Evolutionary conservation across 2,329 filamentous ascomycete species (phyloP), one percentile per base, ranked within the genome.

Genomic region (Ophiocordyceps australis): DNA sequence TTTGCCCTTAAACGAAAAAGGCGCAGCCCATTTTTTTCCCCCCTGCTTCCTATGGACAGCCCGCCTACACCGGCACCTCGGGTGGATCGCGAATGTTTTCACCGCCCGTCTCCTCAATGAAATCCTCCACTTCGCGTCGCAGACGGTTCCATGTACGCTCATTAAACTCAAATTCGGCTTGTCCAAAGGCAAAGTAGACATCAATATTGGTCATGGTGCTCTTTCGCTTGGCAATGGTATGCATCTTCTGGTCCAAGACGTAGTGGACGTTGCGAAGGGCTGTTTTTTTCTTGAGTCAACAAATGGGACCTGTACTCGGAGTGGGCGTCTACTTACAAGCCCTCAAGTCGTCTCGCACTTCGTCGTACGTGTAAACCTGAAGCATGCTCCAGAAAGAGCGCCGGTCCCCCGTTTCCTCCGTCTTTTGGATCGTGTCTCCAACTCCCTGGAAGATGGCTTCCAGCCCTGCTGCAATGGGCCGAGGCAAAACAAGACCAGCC

Each of bases 331-430:
- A 25, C 24, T 25, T 12, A 25, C 24, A 25, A 2, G 24, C 24
- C 7, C 24, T 16, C 7, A 25, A 9, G n/a, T 25, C 24, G 4
- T 25, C 16, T 4, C 24, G 24, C 17, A 18, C 6, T 4, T 7
- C 5, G n/a, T 25, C 24, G 24, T 25, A 25, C n/a, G 24, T 25
- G 16, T 25, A 25, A 7, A 25, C 17, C n/a, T 25, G 24, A 14
- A 25, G 24, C 24, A 25, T 8, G n/a, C n/a, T 25, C 24, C 24
- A 25, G 24, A 25, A 25, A 13, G 24, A 13, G 5, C 24, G 24
- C 9, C 17, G 9, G 4, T 25, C 24, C 5, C 11, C 5, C 3
- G 16, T 14, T n/a, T n/a, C n/a, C 7, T 17, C 20, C 9, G 24
- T 25, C 16, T 19, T 12, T 3, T 14, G 7, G 24, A 25, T 25